Conservation (phyloP, 2,329 filamentous ascomycete species). For the Pseudocercospora musae region DNA sequence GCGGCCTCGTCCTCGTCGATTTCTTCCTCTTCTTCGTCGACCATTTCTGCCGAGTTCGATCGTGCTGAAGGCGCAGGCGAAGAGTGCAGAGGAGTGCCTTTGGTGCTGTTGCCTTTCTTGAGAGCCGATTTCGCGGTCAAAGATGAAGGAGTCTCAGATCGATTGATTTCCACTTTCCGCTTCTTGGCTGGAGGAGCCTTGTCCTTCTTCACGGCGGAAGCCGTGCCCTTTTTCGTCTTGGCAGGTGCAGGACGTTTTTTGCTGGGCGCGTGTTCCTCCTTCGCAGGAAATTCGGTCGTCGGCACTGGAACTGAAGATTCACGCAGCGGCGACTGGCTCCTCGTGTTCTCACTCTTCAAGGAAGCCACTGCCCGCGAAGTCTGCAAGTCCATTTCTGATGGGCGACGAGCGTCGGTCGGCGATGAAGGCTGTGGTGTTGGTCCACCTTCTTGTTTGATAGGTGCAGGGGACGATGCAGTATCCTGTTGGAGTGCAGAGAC, state of each 20-base stretch:
- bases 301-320: slow-evolving; percentile 42
- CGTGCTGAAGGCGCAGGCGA: slow-evolving; percentile 37
- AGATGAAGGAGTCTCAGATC: slow-evolving; percentile 43
- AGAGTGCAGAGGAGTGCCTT: slow-evolving; percentile 44
- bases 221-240: slow-evolving; percentile 46
- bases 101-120: slow-evolving; percentile 35
- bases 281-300: slow-evolving; percentile 35
- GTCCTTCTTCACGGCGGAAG: slow-evolving; percentile 43
- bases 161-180: slow-evolving; percentile 40
- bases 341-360: slow-evolving; percentile 46
- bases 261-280: slow-evolving; percentile 31
- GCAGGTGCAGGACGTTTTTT: slow-evolving; percentile 47
- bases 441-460: slow-evolving; percentile 42
- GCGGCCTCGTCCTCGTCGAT: slow-evolving; percentile 38
- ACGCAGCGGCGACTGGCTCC: slow-evolving; percentile 34
- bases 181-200: slow-evolving; percentile 44
- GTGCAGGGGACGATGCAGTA: slow-evolving; percentile 32
- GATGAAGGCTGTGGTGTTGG: slow-evolving; percentile 39
- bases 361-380: slow-evolving; percentile 44
- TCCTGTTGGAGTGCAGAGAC: slow-evolving; percentile 3
- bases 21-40: slow-evolving; percentile 35
- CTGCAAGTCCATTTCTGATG: slow-evolving; percentile 37
- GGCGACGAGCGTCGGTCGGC: slow-evolving; percentile 26
- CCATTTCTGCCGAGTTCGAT: slow-evolving; percentile 37
- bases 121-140: slow-evolving; percentile 34